Base-by-base conservation (phyloP, 176 grass and related monocot genomes). In the Oryza officinalis region DNA sequence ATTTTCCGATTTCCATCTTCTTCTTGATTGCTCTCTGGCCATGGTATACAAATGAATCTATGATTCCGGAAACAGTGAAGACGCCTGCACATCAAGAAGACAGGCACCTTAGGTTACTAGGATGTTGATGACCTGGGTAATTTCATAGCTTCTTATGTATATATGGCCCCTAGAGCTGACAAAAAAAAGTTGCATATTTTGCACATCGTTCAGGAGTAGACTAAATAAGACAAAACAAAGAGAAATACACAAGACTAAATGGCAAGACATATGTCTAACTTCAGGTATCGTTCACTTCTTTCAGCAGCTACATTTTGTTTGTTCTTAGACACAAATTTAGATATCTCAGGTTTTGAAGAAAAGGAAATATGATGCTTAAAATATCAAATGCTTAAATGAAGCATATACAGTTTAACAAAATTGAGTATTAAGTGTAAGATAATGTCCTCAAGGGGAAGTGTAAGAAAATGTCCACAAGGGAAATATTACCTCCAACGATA, bases 1-100 rank as follows among this genome's bases (percentile, higher is more conserved):
- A 94, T 90, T 99, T 99, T 45, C 96, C 91, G 2, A 99, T 87
- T 86, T 99, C 96, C 71, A 93, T 99, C 82, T 96, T 96, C 86
- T 94, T 98, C 72, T 92, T 99, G 77, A 99, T 94, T 90, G 96
- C 96, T 90, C 89, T 93, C 73, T 99, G 91, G 57, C 96, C 73
- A 43, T 99, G 96, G 87, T 99, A 99, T 74, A 99, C 68, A 63
- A 94, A 96, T 17, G 96, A 91, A 93, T 99, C 96, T 60, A 99
- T 45, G 78, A 99, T 99, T 77, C 96, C 96, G 49, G 96, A 99
- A 72, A 99, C 89, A 74, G 93, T 94, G 85, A 99, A 99, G 65
- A 96, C 89, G 52, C 96, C 96, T 99, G 91, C 76, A 90, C 63
- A 90, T 65, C 69, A 87, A 70, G 18, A 87, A 47, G 2, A 71